Percentiles rank a stretch among this genome's conserved stretches.
Conservation (phyloP, 352 stramenopile species). For the Globisporangium middletonii region DNA sequence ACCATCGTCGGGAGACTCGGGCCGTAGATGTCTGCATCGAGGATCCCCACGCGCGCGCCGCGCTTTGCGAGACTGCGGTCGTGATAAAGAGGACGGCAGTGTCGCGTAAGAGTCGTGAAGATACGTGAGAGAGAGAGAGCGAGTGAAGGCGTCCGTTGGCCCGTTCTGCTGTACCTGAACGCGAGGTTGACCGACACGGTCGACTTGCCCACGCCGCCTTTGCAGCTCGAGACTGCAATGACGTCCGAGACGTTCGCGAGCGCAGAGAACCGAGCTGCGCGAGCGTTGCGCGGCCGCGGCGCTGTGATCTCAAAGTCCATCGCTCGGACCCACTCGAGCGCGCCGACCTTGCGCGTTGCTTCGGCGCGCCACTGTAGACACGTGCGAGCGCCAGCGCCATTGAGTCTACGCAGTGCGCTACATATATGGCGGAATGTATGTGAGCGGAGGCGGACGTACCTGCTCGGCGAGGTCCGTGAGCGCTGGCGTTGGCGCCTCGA, state of each 20-base stretch:
- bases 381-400: neutral
- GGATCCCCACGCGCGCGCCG: slow-evolving; percentile 94
- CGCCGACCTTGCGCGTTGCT: slow-evolving; percentile 36
- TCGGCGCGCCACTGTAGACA: slow-evolving; percentile 59
- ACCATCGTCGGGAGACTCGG: slow-evolving; percentile 97
- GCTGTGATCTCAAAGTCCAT: slow-evolving; percentile 62
- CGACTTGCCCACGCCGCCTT: slow-evolving; percentile 98
- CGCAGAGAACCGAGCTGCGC: slow-evolving; percentile 66
- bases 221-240: slow-evolving; percentile 91
- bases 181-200: slow-evolving; percentile 99
- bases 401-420: no score
- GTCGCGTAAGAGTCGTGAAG: no score
- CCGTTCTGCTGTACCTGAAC: slow-evolving; percentile 55
- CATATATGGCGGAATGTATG: neutral
- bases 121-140: neutral
- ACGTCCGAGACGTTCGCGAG: slow-evolving; percentile 83
- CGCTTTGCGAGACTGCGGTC: slow-evolving; percentile 84
- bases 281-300: slow-evolving; percentile 55
- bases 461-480: slow-evolving; percentile 65
- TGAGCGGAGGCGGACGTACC: slow-evolving; percentile 19
- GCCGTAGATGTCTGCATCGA: slow-evolving; percentile 99
- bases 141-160: no score
- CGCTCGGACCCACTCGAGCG: slow-evolving; percentile 71
- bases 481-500: slow-evolving; percentile 61
- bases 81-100: neutral